A percentile compares a stretch with the other conserved stretches of the same genome.
Conservation (phyloP, 2,329 filamentous ascomycete genomes). For the Fusarium brevicatenulatum region DNA sequence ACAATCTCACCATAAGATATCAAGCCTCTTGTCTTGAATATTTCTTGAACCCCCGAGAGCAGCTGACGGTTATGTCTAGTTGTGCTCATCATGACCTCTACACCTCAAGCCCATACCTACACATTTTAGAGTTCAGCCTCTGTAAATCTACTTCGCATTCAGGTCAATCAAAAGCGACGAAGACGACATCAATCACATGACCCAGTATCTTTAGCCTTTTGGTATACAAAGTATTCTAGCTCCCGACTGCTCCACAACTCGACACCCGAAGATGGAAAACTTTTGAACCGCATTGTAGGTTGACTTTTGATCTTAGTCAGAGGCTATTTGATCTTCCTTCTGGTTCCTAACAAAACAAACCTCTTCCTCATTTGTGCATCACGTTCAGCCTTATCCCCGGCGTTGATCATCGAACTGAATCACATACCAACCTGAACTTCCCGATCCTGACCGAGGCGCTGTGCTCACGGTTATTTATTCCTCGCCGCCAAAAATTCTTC, state of each 20-base stretch:
- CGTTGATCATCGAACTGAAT: slow-evolving; percentile 34
- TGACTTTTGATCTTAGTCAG: slow-evolving; percentile 34
- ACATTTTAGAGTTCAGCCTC: slow-evolving; percentile 26
- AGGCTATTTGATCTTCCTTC: not conserved
- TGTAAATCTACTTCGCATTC: slow-evolving; percentile 5
- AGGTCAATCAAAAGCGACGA: slow-evolving; percentile 7
- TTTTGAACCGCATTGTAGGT: slow-evolving; percentile 35
- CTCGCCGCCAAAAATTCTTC: slow-evolving; percentile 42
- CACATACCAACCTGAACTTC: slow-evolving; percentile 28
- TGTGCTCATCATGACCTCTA: slow-evolving; percentile 27
- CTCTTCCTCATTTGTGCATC: slow-evolving; percentile 1
- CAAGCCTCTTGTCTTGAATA: not conserved
- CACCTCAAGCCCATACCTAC: not conserved
- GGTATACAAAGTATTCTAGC: slow-evolving; percentile 6
- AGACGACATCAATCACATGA: slow-evolving; percentile 38
- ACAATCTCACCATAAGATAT: not conserved
- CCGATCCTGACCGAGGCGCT: slow-evolving; percentile 17
- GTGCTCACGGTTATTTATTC: slow-evolving; percentile 39
- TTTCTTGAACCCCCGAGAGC: not conserved
- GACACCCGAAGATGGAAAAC: slow-evolving; percentile 40
- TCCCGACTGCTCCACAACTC: slow-evolving; percentile 38
- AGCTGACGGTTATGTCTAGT: not conserved
- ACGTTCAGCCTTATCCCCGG: not conserved
- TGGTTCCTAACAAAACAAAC: not conserved
- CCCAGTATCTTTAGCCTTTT: slow-evolving; percentile 8